phyloP scores from a whole-genome alignment of 2,329 filamentous ascomycete genomes.

The Colletotrichum sp. region DNA sequence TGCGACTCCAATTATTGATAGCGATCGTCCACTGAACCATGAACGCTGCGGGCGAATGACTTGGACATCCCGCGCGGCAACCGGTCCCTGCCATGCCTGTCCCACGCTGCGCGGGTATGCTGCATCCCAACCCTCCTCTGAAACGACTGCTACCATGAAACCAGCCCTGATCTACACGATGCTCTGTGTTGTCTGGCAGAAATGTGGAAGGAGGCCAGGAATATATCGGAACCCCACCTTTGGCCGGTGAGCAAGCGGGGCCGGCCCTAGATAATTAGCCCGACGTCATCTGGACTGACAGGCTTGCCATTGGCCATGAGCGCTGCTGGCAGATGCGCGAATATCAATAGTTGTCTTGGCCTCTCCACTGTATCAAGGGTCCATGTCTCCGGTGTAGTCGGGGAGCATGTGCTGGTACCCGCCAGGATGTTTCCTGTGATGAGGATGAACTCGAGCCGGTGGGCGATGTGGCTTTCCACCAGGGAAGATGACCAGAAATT shows the following conservation, averaged over 20 bases:
- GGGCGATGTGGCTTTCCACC: background rate
- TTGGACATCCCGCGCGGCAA: background rate
- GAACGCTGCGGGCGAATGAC: background rate
- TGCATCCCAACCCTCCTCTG: background rate
- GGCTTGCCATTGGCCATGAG: background rate
- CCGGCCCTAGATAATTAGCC: background rate
- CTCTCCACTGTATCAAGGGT: background rate
- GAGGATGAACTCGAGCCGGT: background rate
- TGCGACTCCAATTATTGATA: background rate
- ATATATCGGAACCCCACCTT: constrained; percentile 8
- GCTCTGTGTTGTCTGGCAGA: background rate
- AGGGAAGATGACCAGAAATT: too few relatives aligned
- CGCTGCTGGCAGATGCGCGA: background rate
- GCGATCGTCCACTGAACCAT: background rate
- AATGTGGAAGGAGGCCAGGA: background rate
- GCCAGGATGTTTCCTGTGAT: background rate
- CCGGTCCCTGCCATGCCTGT: background rate
- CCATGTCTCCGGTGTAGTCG: background rate
- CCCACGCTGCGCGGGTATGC: background rate
- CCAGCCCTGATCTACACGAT: background rate
- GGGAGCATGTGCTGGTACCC: background rate
- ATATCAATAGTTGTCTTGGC: background rate
- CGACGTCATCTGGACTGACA: background rate
- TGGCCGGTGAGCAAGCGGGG: background rate
- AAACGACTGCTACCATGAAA: background rate